phyloP scores from a whole-genome alignment of 192 early-diverging fungal species.

The Backusella circina region DNA sequence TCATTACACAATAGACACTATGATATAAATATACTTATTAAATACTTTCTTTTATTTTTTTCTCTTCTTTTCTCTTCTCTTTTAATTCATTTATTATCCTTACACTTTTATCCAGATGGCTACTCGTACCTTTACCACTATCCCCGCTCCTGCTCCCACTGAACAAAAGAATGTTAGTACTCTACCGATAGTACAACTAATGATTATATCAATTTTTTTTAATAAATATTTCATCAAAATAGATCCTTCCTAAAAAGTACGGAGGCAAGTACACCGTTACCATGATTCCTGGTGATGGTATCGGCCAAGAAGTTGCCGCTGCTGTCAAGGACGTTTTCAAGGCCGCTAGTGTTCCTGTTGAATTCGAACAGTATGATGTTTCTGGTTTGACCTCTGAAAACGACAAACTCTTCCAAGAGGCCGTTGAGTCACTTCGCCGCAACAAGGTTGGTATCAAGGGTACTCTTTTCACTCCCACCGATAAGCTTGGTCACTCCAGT shows the following conservation, averaged over 20 bases:
- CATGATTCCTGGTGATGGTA: conserved; percentile 97
- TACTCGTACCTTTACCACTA: conserved; percentile 27
- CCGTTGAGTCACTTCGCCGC: conserved; percentile 84
- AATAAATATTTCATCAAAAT: background rate
- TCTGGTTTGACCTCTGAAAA: conserved; percentile 86
- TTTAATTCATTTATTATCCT: background rate
- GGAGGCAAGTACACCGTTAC: conserved; percentile 95
- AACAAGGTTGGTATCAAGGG: conserved; percentile 99
- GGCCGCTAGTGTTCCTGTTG: conserved; percentile 89
- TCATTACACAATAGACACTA: background rate
- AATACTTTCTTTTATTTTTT: background rate
- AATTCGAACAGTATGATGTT: conserved; percentile 97
- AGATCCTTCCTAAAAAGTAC: conserved; percentile 63
- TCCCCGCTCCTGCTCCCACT: conserved; percentile 32
- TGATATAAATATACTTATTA: background rate
- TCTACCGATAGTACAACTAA: background rate
- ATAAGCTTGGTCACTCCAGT: conserved; percentile 64
- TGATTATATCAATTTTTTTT: background rate
- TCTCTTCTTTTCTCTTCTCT: background rate
- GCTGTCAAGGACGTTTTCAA: conserved; percentile 94
- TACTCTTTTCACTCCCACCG: conserved; percentile 85
- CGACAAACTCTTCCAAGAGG: conserved; percentile 82
- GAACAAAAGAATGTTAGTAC: conserved; percentile 32
- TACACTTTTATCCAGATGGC: background rate
- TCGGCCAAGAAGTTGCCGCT: conserved; percentile 88